phyloP scores from a whole-genome alignment of 2,329 filamentous ascomycete species.

The Lizonia empirigonia region DNA sequence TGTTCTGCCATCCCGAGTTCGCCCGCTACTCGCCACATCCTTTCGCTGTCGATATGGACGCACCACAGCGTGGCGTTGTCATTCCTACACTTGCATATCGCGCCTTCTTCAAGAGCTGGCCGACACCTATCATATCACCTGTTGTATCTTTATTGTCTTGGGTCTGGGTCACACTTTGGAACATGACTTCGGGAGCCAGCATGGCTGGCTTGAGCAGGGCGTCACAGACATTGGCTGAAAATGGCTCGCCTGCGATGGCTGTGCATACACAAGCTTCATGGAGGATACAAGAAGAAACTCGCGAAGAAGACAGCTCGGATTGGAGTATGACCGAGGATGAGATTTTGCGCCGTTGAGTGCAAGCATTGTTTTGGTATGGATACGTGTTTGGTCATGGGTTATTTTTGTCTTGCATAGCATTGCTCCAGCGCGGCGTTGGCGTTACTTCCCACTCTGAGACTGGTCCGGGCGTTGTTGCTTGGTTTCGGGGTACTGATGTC shows the following conservation, averaged over 20 bases:
- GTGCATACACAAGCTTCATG: slow-evolving; percentile 9
- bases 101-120: slow-evolving; percentile 43
- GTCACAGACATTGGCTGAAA: neutral
- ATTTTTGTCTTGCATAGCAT: slow-evolving; percentile 1
- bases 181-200: slow-evolving; percentile 15
- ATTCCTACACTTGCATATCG: slow-evolving; percentile 60
- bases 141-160: slow-evolving; percentile 23
- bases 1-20: slow-evolving; percentile 59
- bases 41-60: slow-evolving; percentile 58
- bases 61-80: slow-evolving; percentile 61
- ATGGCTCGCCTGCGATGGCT: neutral
- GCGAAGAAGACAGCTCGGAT: slow-evolving; percentile 28
- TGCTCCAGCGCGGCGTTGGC: slow-evolving; percentile 15
- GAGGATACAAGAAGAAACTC: slow-evolving; percentile 2
- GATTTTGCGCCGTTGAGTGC: slow-evolving; percentile 11
- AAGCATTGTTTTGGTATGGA: neutral
- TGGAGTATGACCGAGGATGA: slow-evolving; percentile 37
- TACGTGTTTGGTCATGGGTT: neutral
- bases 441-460: neutral
- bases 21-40: slow-evolving; percentile 54
- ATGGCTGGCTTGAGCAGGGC: neutral
- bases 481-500: neutral
- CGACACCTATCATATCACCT: slow-evolving; percentile 32
- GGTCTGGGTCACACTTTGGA: slow-evolving; percentile 20
- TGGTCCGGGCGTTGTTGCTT: neutral